Evolutionary conservation across 2,329 filamentous ascomycete genomes (phyloP).

Genomic region (Leptographium wingfieldii): DNA sequence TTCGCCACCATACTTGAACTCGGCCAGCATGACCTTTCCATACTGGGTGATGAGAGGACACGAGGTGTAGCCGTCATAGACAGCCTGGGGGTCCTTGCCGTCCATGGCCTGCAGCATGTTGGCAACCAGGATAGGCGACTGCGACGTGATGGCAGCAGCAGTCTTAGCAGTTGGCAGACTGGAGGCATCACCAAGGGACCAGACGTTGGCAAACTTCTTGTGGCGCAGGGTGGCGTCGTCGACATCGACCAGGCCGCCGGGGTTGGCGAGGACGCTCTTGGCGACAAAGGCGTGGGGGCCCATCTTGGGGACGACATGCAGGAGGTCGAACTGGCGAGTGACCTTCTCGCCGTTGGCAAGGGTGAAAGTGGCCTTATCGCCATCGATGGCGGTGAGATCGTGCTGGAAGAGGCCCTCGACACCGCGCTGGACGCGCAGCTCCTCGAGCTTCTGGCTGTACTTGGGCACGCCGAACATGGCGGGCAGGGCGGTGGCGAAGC

Average conservation of each 20-base stretch:
- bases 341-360: conserved; percentile 30
- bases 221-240: conserved; percentile 39
- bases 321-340: conserved; percentile 35
- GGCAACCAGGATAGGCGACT: conserved; percentile 29
- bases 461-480: conserved; percentile 50
- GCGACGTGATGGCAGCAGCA: conserved; percentile 30
- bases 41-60: conserved; percentile 33
- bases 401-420: conserved; percentile 48
- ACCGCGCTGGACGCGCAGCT: conserved; percentile 37
- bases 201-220: conserved; percentile 42
- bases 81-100: conserved; percentile 19
- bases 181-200: conserved; percentile 47
- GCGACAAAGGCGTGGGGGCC: conserved; percentile 41
- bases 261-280: conserved; percentile 39
- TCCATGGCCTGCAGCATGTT: conserved; percentile 25
- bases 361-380: conserved; percentile 38
- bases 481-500: conserved; percentile 41
- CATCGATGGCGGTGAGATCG: conserved; percentile 39
- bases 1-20: conserved; percentile 34
- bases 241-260: conserved; percentile 45
- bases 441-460: conserved; percentile 40
- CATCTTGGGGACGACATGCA: conserved; percentile 49
- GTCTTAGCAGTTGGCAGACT: conserved; percentile 42
- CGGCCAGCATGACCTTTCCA: conserved; percentile 31
- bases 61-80: conserved; percentile 31